Evolutionary conservation across 768 basidiomycete genomes (phyloP).

Genomic region (Melanogaster broomeanus): DNA sequence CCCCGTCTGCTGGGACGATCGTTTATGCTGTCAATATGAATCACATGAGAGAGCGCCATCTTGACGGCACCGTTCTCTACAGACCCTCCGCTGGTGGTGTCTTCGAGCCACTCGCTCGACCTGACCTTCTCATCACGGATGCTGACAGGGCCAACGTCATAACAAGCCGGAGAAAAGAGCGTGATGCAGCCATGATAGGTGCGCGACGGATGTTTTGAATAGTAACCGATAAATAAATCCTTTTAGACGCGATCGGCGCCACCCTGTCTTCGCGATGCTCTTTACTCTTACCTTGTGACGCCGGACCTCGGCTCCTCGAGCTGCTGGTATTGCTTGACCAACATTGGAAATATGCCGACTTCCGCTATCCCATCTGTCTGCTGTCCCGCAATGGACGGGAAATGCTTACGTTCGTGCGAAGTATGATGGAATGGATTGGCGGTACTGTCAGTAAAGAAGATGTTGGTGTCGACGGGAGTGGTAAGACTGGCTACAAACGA

Average conservation of each 20-base stretch:
- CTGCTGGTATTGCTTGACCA: conserved; percentile 95
- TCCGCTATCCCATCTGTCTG: conserved; percentile 90
- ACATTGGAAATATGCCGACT: conserved; percentile 90
- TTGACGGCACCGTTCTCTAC: conserved; percentile 90
- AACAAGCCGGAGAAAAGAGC: conserved; percentile 85
- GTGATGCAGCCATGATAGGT: conserved; percentile 89
- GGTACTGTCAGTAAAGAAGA: conserved; percentile 94
- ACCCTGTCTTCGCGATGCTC: conserved; percentile 82
- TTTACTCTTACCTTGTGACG: conserved; percentile 88
- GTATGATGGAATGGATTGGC: conserved; percentile 99
- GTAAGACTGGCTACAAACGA: conserved; percentile 50
- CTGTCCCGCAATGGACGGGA: conserved; percentile 88
- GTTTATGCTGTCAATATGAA: conserved; percentile 95
- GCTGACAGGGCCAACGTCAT: conserved; percentile 82
- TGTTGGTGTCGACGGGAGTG: conserved; percentile 74
- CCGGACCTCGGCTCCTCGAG: conserved; percentile 93
- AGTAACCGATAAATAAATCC: not conserved
- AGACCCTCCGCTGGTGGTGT: conserved; percentile 72
- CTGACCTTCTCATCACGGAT: conserved; percentile 93
- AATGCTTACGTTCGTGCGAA: conserved; percentile 90
- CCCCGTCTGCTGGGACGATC: conserved; percentile 93
- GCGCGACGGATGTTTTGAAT: conserved; percentile 15
- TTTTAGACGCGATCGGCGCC: conserved; percentile 80
- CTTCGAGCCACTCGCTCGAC: conserved; percentile 84
- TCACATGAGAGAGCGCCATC: conserved; percentile 93